Conservation (phyloP, 2,329 filamentous ascomycete genomes). For the Pseudophaeomoniella oleicola region DNA sequence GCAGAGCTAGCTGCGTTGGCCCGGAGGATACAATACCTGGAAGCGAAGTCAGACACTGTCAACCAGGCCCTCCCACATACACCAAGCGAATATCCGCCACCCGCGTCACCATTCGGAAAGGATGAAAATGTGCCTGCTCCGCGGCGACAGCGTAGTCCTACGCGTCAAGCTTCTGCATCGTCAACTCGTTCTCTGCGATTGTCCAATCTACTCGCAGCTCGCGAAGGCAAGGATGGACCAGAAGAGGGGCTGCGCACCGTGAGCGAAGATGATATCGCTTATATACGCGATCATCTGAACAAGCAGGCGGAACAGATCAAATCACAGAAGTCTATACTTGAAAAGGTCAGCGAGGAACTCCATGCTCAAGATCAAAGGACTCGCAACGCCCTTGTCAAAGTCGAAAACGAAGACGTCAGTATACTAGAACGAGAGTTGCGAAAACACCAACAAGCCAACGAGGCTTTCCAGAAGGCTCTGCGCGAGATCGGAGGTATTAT, state of each 20-base stretch:
- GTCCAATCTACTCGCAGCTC: constrained; percentile 19
- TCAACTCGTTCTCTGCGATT: constrained; percentile 19
- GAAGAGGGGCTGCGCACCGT: constrained; percentile 38
- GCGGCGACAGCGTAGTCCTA: constrained; percentile 14
- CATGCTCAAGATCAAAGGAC: constrained; percentile 74
- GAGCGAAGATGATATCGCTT: constrained; percentile 70
- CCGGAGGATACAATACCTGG: constrained; percentile 64
- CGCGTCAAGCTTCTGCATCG: constrained; percentile 15
- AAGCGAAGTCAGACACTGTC: constrained; percentile 55
- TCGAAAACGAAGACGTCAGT: constrained; percentile 77
- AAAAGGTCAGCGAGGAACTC: constrained; percentile 72
- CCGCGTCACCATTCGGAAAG: constrained; percentile 49
- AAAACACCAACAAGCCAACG: constrained; percentile 96
- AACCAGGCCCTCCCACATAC: constrained; percentile 59
- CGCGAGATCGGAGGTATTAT: constrained; percentile 96
- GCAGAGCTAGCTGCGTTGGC: constrained; percentile 67
- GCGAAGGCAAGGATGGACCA: constrained; percentile 22
- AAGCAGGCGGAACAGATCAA: constrained; percentile 87
- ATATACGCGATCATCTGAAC: constrained; percentile 78
- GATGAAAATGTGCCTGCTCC: constrained; percentile 29
- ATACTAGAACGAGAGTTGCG: constrained; percentile 83
- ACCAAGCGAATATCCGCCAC: constrained; percentile 51
- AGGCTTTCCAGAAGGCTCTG: constrained; percentile 94
- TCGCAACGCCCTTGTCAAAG: constrained; percentile 64
- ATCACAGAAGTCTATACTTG: constrained; percentile 72